Conservation (phyloP, 805 yeast species). For the Myxozyma sirexii region DNA sequence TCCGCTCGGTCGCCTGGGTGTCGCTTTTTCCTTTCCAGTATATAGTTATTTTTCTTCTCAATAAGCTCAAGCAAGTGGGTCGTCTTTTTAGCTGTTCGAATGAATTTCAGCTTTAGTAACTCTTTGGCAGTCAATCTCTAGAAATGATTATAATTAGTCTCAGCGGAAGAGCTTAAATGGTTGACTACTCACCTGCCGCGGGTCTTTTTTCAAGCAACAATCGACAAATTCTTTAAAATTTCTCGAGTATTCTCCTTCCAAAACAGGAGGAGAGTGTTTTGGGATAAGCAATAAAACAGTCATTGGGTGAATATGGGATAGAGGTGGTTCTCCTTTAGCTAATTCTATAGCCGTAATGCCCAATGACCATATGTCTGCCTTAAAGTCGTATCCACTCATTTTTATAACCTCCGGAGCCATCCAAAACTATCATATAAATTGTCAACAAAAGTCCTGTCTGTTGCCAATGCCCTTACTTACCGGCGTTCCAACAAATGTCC, state of each 20-base stretch:
- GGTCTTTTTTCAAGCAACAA: slow-evolving; percentile 68
- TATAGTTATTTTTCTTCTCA: background rate
- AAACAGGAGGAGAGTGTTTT: slow-evolving; percentile 60
- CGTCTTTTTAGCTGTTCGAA: slow-evolving; percentile 6
- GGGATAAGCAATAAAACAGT: slow-evolving; percentile 75
- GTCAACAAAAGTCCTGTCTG: background rate
- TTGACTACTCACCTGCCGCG: slow-evolving; percentile 41
- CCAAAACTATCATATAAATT: slow-evolving; percentile 56
- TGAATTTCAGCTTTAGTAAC: slow-evolving; percentile 1
- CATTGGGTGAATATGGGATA: slow-evolving; percentile 71
- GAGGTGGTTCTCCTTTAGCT: slow-evolving; percentile 80
- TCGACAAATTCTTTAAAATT: slow-evolving; percentile 58
- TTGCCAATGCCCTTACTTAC: too few relatives aligned
- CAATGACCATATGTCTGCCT: slow-evolving; percentile 94
- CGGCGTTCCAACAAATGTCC: slow-evolving; percentile 92
- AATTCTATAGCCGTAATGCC: slow-evolving; percentile 92
- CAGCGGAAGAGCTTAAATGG: too few relatives aligned
- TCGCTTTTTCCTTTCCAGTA: background rate
- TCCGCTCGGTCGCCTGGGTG: background rate
- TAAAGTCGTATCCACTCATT: slow-evolving; percentile 70
- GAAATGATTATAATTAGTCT: background rate
- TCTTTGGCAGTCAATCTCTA: slow-evolving; percentile 8
- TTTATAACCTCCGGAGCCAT: slow-evolving; percentile 97
- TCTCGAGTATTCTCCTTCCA: slow-evolving; percentile 50
- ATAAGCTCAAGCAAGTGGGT: background rate